Percentiles rank a stretch among this genome's conserved stretches.
Conservation (phyloP, 1,284 basidiomycete species). For the Spongispora temasekensis region DNA sequence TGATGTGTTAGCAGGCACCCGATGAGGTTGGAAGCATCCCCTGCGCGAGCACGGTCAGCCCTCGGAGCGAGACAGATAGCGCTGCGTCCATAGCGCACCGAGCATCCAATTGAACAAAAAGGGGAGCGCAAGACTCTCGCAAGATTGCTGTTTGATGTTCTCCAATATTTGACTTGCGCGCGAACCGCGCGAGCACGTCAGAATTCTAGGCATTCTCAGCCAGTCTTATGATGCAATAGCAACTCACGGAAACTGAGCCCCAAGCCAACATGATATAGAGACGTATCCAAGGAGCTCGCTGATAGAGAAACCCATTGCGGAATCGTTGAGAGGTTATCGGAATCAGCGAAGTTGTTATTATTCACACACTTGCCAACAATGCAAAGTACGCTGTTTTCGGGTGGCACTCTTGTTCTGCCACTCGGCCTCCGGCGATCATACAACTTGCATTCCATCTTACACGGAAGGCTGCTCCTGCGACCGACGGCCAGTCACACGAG, state of each 20-base stretch:
- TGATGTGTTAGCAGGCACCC: conserved; percentile 90
- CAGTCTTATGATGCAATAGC: conserved; percentile 2
- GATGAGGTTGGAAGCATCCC: conserved; percentile 87
- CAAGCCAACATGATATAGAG: conserved; percentile 87
- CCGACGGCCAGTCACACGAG: too few species aligned
- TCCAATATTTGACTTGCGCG: conserved; percentile 72
- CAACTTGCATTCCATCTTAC: too few species aligned
- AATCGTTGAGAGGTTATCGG: background rate
- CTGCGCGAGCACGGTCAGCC: conserved; percentile 41
- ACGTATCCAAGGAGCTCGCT: conserved; percentile 69
- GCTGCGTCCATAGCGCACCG: conserved; percentile 53
- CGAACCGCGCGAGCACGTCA: conserved; percentile 7
- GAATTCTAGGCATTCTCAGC: conserved; percentile 11
- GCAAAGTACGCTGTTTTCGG: too few species aligned
- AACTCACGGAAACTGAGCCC: conserved; percentile 88
- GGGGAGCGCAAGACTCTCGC: conserved; percentile 85
- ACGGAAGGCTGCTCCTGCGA: too few species aligned
- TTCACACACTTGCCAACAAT: conserved; percentile 18
- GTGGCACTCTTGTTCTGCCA: background rate
- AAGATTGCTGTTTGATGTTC: conserved; percentile 74
- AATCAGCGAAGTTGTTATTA: conserved; percentile 1
- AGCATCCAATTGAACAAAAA: conserved; percentile 91
- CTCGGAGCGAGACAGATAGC: background rate
- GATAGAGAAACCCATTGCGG: conserved; percentile 25
- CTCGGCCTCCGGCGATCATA: background rate